Percentiles rank a stretch among this genome's conserved stretches.
phyloP scores from a whole-genome alignment of 805 yeast genomes.

The Candida anglica region DNA sequence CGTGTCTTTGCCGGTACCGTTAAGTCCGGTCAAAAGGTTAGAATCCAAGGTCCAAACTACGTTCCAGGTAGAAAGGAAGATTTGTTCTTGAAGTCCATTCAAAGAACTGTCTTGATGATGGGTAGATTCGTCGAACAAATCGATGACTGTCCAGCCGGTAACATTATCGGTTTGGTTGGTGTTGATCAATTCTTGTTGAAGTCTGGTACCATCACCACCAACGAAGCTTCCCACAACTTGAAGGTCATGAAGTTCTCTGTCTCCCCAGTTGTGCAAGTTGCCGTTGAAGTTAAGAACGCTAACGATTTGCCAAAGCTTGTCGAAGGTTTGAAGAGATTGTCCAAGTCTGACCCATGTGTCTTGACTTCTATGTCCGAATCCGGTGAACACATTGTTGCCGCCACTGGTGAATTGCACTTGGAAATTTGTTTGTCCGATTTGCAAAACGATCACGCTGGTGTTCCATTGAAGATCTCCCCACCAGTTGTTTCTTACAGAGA shows the following conservation, averaged over 20 bases:
- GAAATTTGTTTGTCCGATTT: conserved; percentile 96
- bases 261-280: conserved; percentile 99
- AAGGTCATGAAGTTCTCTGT: conserved; percentile 99
- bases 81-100: conserved; percentile 93
- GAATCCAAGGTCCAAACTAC: conserved; percentile 99
- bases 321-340: conserved; percentile 99
- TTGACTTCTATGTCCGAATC: conserved; percentile 80
- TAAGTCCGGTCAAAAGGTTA: conserved; percentile 96
- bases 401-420: conserved; percentile 99
- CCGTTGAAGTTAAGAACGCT: conserved; percentile 99
- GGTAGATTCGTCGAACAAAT: conserved; percentile 97
- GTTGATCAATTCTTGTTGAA: conserved; percentile 98
- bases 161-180: conserved; percentile 99
- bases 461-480: conserved; percentile 95
- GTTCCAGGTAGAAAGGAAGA: conserved; percentile 98
- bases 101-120: conserved; percentile 99
- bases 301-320: conserved; percentile 98
- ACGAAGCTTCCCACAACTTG: conserved; percentile 97
- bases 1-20: conserved; percentile 99
- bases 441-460: conserved; percentile 99
- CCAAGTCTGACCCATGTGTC: conserved; percentile 99
- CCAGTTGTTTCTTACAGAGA: conserved; percentile 99
- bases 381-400: conserved; percentile 99
- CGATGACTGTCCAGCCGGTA: conserved; percentile 99
- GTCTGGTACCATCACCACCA: conserved; percentile 98